Evolutionary conservation across 2,329 filamentous ascomycete genomes (phyloP).

Genomic region (Fusarium duplospermum): DNA sequence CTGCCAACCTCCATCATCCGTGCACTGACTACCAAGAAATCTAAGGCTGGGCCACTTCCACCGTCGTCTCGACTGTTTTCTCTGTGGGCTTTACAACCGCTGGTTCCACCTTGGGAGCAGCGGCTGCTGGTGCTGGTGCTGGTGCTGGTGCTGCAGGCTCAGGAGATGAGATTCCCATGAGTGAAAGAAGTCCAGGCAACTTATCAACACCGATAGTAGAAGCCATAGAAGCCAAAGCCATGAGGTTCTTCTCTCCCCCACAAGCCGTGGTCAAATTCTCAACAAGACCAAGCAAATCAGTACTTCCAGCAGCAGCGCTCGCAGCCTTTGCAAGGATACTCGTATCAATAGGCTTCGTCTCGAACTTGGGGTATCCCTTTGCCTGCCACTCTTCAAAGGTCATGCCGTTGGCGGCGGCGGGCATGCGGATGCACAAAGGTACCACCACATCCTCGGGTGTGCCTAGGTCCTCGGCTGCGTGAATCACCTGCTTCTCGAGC

Average conservation of each 20-base stretch:
- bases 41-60: constrained; percentile 2
- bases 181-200: not conserved
- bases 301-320: not conserved
- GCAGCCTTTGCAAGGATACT: not conserved
- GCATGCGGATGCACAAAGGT: constrained; percentile 57
- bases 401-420: constrained; percentile 46
- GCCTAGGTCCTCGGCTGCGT: constrained; percentile 34
- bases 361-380: constrained; percentile 36
- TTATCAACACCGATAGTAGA: not conserved
- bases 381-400: constrained; percentile 51
- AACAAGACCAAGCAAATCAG: not conserved
- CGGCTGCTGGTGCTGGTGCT: not conserved
- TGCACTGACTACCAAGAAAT: not conserved
- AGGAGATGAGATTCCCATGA: not conserved
- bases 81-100: not conserved
- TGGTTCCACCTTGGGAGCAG: not conserved
- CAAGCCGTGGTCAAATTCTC: not conserved
- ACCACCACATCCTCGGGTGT: constrained; percentile 52
- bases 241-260: not conserved
- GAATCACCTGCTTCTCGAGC: constrained; percentile 48
- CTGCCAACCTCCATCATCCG: not conserved
- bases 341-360: not conserved
- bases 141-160: not conserved
- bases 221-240: not conserved
- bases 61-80: constrained; percentile 4